Conservation (phyloP, 2,329 filamentous ascomycete genomes). For the Tothia fuscella region DNA sequence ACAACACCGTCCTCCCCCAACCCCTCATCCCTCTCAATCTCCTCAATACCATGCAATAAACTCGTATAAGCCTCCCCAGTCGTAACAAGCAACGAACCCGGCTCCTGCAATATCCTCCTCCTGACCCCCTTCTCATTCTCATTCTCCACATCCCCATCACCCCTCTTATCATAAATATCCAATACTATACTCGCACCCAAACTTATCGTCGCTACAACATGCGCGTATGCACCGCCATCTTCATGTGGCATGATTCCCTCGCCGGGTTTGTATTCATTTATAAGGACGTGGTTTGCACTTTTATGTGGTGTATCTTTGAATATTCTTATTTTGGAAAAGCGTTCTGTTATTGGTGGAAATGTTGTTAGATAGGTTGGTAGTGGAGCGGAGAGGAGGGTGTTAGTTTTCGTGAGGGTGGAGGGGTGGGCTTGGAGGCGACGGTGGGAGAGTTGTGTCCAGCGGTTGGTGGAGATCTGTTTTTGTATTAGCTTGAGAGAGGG, state of each 20-base stretch:
- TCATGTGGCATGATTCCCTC: conserved; percentile 98
- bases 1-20: conserved; percentile 46
- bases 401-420: conserved; percentile 60
- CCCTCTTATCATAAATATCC: conserved; percentile 47
- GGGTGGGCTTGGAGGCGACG: conserved; percentile 87
- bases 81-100: conserved; percentile 66
- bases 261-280: conserved; percentile 82
- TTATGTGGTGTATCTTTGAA: conserved; percentile 58
- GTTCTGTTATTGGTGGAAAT: conserved; percentile 52
- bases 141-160: conserved; percentile 39
- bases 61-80: conserved; percentile 55
- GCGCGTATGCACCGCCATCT: conserved; percentile 78
- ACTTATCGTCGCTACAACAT: conserved; percentile 83
- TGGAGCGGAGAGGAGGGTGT: conserved; percentile 62
- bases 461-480: conserved; percentile 34
- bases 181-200: conserved; percentile 67
- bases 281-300: conserved; percentile 76
- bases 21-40: conserved; percentile 51
- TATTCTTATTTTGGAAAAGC: conserved; percentile 35
- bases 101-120: conserved; percentile 69
- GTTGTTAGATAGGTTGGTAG: conserved; percentile 64
- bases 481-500: conserved; percentile 3
- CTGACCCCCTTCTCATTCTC: conserved; percentile 19
- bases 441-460: conserved; percentile 81
- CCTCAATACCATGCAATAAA: conserved; percentile 63